Evolutionary conservation across 441 rosid genomes (phyloP).

Genomic region (Capsella rubella): DNA sequence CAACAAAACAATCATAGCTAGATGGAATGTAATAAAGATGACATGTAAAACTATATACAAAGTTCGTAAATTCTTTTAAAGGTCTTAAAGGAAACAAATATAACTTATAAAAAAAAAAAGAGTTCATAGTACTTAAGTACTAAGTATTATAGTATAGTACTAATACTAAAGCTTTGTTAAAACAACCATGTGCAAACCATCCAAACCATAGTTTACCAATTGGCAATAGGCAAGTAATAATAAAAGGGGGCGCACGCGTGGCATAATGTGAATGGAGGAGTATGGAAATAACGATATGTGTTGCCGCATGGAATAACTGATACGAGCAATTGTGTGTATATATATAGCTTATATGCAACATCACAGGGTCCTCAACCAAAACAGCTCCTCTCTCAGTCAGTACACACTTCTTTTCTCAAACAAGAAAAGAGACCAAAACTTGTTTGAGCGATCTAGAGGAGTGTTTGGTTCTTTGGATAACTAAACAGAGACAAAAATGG

Average conservation of each 20-base stretch:
- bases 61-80: neutral
- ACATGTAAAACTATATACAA: too few relatives aligned
- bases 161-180: conserved; percentile 3
- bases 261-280: neutral
- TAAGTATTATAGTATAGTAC: too few relatives aligned
- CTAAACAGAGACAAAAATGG: conserved; percentile 14
- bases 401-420: conserved; percentile 34
- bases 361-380: conserved; percentile 42
- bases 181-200: conserved; percentile 40
- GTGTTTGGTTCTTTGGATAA: conserved; percentile 43
- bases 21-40: neutral
- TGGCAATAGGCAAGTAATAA: conserved; percentile 7
- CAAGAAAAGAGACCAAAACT: conserved; percentile 21
- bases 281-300: neutral
- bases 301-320: conserved; percentile 19
- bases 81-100: neutral
- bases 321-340: conserved; percentile 33
- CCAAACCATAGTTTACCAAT: conserved; percentile 25
- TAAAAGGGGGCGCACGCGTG: conserved; percentile 22
- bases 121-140: too few relatives aligned
- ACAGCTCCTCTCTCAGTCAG: conserved; percentile 22
- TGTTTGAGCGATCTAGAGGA: conserved; percentile 40
- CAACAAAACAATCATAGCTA: neutral
- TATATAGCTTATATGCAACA: conserved; percentile 45
- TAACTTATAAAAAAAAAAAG: neutral